Evolutionary conservation across 345 rosid genomes (phyloP).

Genomic region (Sonneratia caseolaris): DNA sequence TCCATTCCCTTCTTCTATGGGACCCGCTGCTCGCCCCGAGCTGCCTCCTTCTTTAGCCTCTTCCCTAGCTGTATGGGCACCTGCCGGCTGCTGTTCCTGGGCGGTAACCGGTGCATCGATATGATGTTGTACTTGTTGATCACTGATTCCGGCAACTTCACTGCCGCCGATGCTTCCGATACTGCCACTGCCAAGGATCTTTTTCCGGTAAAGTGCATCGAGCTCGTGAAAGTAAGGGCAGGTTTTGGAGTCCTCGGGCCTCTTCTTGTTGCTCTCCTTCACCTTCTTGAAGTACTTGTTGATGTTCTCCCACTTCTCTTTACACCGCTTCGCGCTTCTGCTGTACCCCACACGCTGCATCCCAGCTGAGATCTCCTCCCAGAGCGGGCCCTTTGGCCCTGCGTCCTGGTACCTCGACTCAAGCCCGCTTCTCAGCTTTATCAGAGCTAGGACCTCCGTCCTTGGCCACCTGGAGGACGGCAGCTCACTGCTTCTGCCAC

Average conservation of each 20-base stretch:
- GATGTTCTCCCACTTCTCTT: conserved; percentile 53
- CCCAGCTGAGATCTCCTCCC: conserved; percentile 40
- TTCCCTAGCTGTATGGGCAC: not conserved
- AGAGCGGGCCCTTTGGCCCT: conserved; percentile 42
- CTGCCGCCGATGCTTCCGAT: conserved; percentile 1
- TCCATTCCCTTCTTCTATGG: not conserved
- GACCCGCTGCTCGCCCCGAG: not conserved
- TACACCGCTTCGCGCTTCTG: conserved; percentile 37
- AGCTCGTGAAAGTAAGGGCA: conserved; percentile 49
- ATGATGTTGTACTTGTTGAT: not conserved
- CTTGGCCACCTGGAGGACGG: conserved; percentile 41
- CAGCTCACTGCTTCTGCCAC: conserved; percentile 1
- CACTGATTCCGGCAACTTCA: not conserved
- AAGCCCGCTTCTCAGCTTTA: conserved; percentile 25
- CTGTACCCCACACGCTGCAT: conserved; percentile 35
- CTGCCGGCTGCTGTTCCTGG: not conserved
- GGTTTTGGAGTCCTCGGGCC: conserved; percentile 46
- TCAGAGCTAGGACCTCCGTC: conserved; percentile 32
- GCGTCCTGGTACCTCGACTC: conserved; percentile 36
- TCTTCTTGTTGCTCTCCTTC: conserved; percentile 42
- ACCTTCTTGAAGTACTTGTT: conserved; percentile 55
- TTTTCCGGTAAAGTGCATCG: conserved; percentile 34
- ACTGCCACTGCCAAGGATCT: conserved; percentile 9
- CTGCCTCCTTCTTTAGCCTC: conserved; percentile 8
- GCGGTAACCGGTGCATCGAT: not conserved